Evolutionary conservation across 1,139 yeast genomes (phyloP), one percentile per base, ranked within the genome.

Genomic region (Protomyces inundatus): DNA sequence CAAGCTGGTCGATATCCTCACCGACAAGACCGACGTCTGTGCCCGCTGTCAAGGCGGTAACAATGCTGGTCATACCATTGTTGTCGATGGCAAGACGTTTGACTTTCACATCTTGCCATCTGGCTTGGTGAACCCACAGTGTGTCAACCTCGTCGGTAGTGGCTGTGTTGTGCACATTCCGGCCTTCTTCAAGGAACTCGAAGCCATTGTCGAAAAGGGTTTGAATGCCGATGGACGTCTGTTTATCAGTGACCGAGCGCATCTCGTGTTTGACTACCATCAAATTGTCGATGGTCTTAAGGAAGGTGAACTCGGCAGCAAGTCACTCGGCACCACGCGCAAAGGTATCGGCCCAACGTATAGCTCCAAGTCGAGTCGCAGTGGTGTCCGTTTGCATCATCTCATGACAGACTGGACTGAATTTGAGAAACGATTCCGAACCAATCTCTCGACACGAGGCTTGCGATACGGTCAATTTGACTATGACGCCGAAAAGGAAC

Each of bases 51-150:
- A 68, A 69, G 99, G 99, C 76, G 99, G 99, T 72, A 93, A 93
- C 80, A 93, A 93, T 76, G 98, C 98, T 40, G 99, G 99, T 40
- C 98, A 93, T 77, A 95, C 99, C 55, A 93, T 93, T 74, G 98
- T 93, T 64, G 98, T 90, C 63, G 85, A 85, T 66, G 87, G 85
- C 60, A 82, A 81, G 73, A 93, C 90, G 78, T 93, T 90, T 75
- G 98, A 95, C 75, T 93, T 93, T 85, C 99, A 93, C 79, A 91
- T 93, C 96, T 83, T 93, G 69, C 99, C 98, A 40, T 90, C 97
- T 7, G 99, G 70, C 30, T 82, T 93, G 70, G 95, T 93, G 69
- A 95, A 93, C 76, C 93, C 95, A 66, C 86, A 88, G 67, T 93
- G 98, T 79, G 78, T 81, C 71, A 93, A 93, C 78, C 79, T 93